Evolutionary conservation across 1,284 basidiomycete genomes (phyloP).

Genomic region (Athelia sp.): DNA sequence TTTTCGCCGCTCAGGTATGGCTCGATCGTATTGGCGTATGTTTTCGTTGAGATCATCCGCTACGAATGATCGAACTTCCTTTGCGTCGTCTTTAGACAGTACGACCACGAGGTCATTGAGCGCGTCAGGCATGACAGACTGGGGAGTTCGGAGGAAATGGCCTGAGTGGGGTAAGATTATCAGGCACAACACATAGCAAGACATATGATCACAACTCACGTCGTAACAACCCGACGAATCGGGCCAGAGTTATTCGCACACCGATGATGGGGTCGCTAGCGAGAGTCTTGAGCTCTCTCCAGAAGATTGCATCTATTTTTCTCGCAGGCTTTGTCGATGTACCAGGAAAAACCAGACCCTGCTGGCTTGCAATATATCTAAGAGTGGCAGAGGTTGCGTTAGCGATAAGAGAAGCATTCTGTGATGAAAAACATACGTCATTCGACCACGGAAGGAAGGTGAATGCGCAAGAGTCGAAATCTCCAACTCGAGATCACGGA

Average conservation of each 20-base stretch:
- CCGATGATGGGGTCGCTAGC: conserved; percentile 75
- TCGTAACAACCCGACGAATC: conserved; percentile 53
- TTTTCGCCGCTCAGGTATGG: conserved; percentile 9
- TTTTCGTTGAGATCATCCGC: conserved; percentile 6
- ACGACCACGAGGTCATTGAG: conserved; percentile 33
- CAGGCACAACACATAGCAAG: conserved; percentile 2
- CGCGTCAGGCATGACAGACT: conserved; percentile 18
- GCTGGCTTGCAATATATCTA: conserved; percentile 70
- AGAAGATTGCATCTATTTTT: conserved; percentile 52
- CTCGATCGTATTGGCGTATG: conserved; percentile 6
- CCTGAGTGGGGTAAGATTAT: conserved; percentile 10
- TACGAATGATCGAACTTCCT: conserved; percentile 43
- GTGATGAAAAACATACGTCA: conserved; percentile 52
- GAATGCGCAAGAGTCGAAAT: conserved; percentile 53
- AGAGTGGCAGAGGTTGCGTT: conserved; percentile 4
- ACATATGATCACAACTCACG: conserved; percentile 32
- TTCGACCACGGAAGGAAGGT: conserved; percentile 60
- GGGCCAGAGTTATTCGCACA: conserved; percentile 82
- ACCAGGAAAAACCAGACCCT: conserved; percentile 48
- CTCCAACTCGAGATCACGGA: conserved; percentile 41
- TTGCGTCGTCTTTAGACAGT: conserved; percentile 42
- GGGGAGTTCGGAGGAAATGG: conserved; percentile 20
- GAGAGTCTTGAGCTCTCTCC: conserved; percentile 55
- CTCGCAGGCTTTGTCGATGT: conserved; percentile 29
- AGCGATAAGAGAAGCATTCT: conserved; percentile 7